Evolutionary conservation across 1,284 basidiomycete genomes (phyloP), one percentile per base, ranked within the genome.

Genomic region (Coriolopsis trogii): DNA sequence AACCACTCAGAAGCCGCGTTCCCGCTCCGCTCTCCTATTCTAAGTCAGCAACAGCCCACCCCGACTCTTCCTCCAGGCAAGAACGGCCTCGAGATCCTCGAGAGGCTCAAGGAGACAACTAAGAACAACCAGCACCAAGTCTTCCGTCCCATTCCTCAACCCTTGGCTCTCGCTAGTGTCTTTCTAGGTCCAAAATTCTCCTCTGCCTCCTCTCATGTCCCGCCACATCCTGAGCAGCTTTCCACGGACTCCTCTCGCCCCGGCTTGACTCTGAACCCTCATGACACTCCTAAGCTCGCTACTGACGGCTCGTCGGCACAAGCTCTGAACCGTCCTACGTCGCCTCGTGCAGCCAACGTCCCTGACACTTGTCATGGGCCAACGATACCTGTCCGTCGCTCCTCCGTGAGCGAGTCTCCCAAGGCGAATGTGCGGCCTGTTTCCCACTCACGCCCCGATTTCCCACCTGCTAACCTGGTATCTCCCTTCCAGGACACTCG

Each of bases 21-120:
- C 47, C 59, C 69, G 13, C 45, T 69, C 39, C 46, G 64, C 4
- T 58, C 71, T 9, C 62, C 66, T 9, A 58, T 65, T 18, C 45
- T 60, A 16, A 29, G 41, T 37, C 56, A 51, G 8, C 60, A 49
- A 37, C 48, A 39, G 21, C 8, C 24, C 16, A 10, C 42, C 7
- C 6, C 16, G 18, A 33, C 49, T 18, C 53, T 60, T 7, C 61
- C 64, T 2, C 55, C 63, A 34, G 70, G 67, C 12, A 72, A 80
- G 60, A 79, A 73, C 62, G 87, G 89, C 70, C 76, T 89, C 54
- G 84, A 87, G 64, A 77, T 82, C 39, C 75, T 89, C 53, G 82
- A 89, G 68, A 81, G 81, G 49, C 79, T 90, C 64, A 90, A 90
- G 67, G 72, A 80, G 31, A 73, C 79, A 47, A 89, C 89, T 68